Percentiles rank a stretch among this genome's conserved stretches.
Conservation (phyloP, 371 early-diverging fungal genomes). For the Mortierella sp. region DNA sequence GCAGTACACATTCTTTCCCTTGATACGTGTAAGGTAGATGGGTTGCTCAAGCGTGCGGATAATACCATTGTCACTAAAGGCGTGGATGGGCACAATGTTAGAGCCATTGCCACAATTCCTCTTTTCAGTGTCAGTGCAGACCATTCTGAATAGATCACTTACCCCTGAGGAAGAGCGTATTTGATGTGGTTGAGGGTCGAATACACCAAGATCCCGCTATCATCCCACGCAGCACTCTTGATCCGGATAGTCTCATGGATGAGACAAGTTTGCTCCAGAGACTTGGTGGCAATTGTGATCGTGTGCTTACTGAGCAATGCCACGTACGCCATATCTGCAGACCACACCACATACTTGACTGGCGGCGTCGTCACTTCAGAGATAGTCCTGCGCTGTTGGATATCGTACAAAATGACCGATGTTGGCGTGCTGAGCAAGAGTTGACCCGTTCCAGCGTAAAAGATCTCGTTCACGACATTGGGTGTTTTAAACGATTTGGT, state of each 20-base stretch:
- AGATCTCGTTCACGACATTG: conserved; percentile 81
- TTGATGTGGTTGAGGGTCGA: conserved; percentile 99
- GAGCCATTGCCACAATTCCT: no score
- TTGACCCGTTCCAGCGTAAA: conserved; percentile 55
- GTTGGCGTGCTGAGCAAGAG: conserved; percentile 84
- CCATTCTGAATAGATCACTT: conserved; percentile 20
- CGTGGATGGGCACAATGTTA: not conserved
- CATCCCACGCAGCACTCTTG: conserved; percentile 97
- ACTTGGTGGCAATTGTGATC: conserved; percentile 87
- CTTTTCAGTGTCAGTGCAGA: no score
- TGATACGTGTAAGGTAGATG: conserved; percentile 87
- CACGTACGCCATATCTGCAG: conserved; percentile 83
- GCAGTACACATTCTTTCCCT: conserved; percentile 85
- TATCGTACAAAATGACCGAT: conserved; percentile 89
- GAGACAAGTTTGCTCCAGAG: conserved; percentile 83
- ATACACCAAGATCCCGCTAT: conserved; percentile 92
- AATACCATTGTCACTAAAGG: conserved; percentile 89
- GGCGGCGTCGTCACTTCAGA: conserved; percentile 81
- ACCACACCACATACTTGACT: conserved; percentile 94
- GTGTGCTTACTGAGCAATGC: conserved; percentile 95
- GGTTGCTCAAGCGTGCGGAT: conserved; percentile 96
- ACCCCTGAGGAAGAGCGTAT: conserved; percentile 95
- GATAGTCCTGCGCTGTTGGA: conserved; percentile 79
- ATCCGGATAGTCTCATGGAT: conserved; percentile 98
- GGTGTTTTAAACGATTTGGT: conserved; percentile 91